Evolutionary conservation across 1,284 basidiomycete species (phyloP).

Genomic region (Cryptococcus hybrid): DNA sequence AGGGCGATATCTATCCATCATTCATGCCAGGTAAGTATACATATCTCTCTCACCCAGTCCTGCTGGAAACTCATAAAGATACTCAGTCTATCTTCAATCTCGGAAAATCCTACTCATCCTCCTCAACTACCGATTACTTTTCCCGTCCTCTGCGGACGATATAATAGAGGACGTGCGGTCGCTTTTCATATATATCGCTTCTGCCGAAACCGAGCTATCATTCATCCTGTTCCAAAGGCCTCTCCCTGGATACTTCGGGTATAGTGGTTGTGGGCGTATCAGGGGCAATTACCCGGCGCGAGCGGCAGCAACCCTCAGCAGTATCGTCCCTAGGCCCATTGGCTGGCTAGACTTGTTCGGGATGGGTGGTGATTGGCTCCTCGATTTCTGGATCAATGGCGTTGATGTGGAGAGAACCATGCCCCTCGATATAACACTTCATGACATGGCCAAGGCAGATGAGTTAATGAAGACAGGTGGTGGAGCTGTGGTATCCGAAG

Average conservation of each 20-base stretch:
- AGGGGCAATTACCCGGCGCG: conserved; percentile 12
- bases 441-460: neutral
- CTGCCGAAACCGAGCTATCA: neutral
- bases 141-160: conserved; percentile 5
- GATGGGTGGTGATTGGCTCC: conserved; percentile 6
- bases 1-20: neutral
- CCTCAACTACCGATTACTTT: conserved; percentile 12
- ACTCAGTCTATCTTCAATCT: neutral
- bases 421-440: neutral
- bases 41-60: neutral
- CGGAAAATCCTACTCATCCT: conserved; percentile 6
- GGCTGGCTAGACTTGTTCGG: conserved; percentile 7
- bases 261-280: conserved; percentile 11
- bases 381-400: conserved; percentile 9
- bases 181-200: conserved; percentile 11
- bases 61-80: neutral
- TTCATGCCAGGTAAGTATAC: neutral
- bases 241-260: neutral
- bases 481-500: conserved; percentile 4
- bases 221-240: neutral
- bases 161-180: conserved; percentile 8
- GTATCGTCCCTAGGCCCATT: conserved; percentile 6
- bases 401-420: neutral
- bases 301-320: conserved; percentile 5
- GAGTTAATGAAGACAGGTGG: neutral